A percentile compares a stretch with the other conserved stretches of the same genome.
These are phyloP conservation scores for Microdochium trichocladiopsis DNA, from an alignment of 2,329 filamentous ascomycete genomes.

Conservation along the genomic window DNA sequence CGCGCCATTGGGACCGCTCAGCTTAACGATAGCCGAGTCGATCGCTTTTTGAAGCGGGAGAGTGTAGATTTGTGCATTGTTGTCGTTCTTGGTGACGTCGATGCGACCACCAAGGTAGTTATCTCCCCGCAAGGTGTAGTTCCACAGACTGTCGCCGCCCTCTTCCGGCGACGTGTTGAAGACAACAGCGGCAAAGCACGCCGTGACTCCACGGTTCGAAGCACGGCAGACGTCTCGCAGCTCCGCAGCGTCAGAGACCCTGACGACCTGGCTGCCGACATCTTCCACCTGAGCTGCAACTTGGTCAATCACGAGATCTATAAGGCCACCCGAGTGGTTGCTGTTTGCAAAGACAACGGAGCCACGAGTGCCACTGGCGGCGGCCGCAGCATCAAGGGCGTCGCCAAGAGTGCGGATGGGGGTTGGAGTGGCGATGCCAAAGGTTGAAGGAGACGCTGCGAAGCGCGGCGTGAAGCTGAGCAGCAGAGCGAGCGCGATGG, in stretches of 20 bases:
- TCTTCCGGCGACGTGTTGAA: conserved; percentile 72
- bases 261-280: conserved; percentile 47
- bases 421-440: conserved; percentile 58
- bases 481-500: conserved; percentile 50
- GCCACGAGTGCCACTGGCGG: conserved; percentile 50
- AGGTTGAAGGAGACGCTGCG: conserved; percentile 70
- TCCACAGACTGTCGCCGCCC: conserved; percentile 64
- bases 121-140: conserved; percentile 78
- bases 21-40: conserved; percentile 60
- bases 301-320: conserved; percentile 61
- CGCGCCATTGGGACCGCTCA: conserved; percentile 33
- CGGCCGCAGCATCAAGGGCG: conserved; percentile 50
- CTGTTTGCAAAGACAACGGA: conserved; percentile 76
- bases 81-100: conserved; percentile 54
- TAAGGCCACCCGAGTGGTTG: conserved; percentile 60
- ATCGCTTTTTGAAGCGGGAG: conserved; percentile 75
- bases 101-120: conserved; percentile 61
- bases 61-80: conserved; percentile 71
- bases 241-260: conserved; percentile 45
- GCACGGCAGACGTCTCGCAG: conserved; percentile 57
- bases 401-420: conserved; percentile 58
- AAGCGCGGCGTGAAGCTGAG: conserved; percentile 72
- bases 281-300: conserved; percentile 51
- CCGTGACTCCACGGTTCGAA: conserved; percentile 59
- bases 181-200: conserved; percentile 66